These are phyloP conservation scores for Plasmodium fragile DNA, from an alignment of 169 alveolate genomes.

Conservation along the genomic window DNA sequence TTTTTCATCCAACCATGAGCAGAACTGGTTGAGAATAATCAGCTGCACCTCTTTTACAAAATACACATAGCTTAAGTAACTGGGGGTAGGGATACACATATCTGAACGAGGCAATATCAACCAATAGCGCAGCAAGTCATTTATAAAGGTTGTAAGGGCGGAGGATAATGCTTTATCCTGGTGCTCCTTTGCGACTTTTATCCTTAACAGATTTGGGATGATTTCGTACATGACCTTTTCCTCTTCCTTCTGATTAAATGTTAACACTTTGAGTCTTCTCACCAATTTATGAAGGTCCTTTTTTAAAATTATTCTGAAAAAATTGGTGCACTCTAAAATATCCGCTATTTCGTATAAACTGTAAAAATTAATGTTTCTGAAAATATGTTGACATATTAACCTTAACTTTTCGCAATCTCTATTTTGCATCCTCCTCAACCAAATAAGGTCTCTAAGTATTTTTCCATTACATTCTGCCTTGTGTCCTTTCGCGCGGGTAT, in stretches of 20 bases:
- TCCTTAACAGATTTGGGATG: slow-evolving; percentile 37
- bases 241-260: slow-evolving; percentile 37
- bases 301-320: slow-evolving; percentile 56
- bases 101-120: slow-evolving; percentile 8
- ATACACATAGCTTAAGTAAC: slow-evolving; percentile 9
- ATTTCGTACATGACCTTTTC: slow-evolving; percentile 2
- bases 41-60: slow-evolving; percentile 49
- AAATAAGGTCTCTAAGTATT: slow-evolving; percentile 18
- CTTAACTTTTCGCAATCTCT: slow-evolving; percentile 43
- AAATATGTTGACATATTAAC: slow-evolving; percentile 14
- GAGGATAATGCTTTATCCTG: neutral
- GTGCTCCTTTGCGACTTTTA: slow-evolving; percentile 25
- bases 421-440: slow-evolving; percentile 18
- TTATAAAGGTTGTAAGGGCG: slow-evolving; percentile 22
- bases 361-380: slow-evolving; percentile 13
- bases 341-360: slow-evolving; percentile 34
- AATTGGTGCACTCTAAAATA: slow-evolving; percentile 33
- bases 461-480: neutral
- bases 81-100: neutral
- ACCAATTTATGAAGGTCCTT: slow-evolving; percentile 54
- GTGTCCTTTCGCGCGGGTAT: neutral
- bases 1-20: slow-evolving; percentile 47
- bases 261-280: slow-evolving; percentile 43
- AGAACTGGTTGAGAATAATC: slow-evolving; percentile 27
- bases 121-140: slow-evolving; percentile 10